These are phyloP conservation scores for Candida saitoana DNA, from an alignment of 805 yeast species.

Conservation along the genomic window DNA sequence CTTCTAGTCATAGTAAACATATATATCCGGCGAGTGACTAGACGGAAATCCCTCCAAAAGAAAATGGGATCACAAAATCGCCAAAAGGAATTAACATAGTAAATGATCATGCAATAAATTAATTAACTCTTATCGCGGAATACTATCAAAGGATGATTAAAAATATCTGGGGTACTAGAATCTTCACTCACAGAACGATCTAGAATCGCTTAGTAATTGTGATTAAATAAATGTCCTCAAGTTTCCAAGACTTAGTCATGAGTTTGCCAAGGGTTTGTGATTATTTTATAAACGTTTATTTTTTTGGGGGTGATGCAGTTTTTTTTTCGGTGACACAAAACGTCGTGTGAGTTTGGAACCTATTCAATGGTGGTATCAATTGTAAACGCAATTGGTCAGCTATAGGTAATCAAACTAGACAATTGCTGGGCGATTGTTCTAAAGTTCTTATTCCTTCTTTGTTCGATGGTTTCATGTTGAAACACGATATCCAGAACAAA, in stretches of 20 bases:
- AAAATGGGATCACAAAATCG: background rate
- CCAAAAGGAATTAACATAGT: background rate
- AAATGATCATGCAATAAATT: background rate
- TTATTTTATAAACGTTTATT: background rate
- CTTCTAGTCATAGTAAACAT: too few relatives aligned
- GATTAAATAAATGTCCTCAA: background rate
- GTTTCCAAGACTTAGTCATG: background rate
- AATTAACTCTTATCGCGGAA: background rate
- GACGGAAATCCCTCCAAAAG: background rate
- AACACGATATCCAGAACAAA: background rate
- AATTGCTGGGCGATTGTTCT: background rate
- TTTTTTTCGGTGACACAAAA: background rate
- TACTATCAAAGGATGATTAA: conserved; percentile 1
- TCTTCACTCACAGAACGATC: background rate
- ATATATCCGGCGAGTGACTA: background rate
- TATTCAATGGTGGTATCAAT: background rate
- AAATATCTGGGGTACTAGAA: background rate
- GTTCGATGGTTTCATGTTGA: background rate
- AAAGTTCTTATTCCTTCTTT: background rate
- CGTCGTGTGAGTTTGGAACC: background rate
- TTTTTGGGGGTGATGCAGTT: background rate
- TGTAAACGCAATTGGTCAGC: background rate
- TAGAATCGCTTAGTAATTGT: background rate
- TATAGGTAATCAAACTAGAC: background rate
- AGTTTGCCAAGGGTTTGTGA: background rate